Base-by-base conservation (phyloP, 2,329 filamentous ascomycete species). In the Thermoascus crustaceus region DNA sequence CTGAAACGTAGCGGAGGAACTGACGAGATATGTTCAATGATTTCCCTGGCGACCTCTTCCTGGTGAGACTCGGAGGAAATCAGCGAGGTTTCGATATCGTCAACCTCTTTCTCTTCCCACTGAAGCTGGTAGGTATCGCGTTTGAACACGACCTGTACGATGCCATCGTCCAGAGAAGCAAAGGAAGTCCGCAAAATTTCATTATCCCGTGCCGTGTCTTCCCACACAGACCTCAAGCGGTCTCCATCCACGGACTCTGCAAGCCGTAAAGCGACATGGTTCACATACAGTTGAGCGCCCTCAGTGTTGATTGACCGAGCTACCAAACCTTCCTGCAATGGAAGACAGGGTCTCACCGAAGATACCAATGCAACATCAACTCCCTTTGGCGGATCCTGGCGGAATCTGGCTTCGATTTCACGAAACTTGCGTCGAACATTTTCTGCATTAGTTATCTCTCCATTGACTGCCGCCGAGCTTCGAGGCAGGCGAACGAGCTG, bases 171-270 rank as follows among this genome's bases (percentile, higher is more conserved):
- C 11, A 59, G 45, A n/a, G 60, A 45, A 25, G 54, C 47, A 19
- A 67, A 66, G 0, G 55, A 48, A 3, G 60, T 64, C 21, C 63
- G 54, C 20, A 66, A 40, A 16, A 66, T 64, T 9, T 63, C 56
- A 35, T 59, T 53, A 2, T 51, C 42, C n/a, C 42, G 39, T n/a
- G 51, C 46, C 2, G 58, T 47, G 4, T 38, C 31, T 17, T 45
- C 44, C 48, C 60, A 64, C 4, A 52, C 49, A 0, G 35, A 24
- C 19, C 48, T 44, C 0, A 66, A 35, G 14, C 38, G 44, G 4
- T 44, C 26, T 7, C 30, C 20, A 35, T 63, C 53, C 4, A 63
- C 39, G 11, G 30, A 26, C 3, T 45, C 29, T 10, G 50, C 48
- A 8, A 66, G 48, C 35, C 58, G 49, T 18, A 66, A 41, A 29